Percentiles rank a stretch among this genome's conserved stretches.
Evolutionary conservation across 345 rosid genomes (phyloP).

Genomic region (Microthlaspi erraticum): DNA sequence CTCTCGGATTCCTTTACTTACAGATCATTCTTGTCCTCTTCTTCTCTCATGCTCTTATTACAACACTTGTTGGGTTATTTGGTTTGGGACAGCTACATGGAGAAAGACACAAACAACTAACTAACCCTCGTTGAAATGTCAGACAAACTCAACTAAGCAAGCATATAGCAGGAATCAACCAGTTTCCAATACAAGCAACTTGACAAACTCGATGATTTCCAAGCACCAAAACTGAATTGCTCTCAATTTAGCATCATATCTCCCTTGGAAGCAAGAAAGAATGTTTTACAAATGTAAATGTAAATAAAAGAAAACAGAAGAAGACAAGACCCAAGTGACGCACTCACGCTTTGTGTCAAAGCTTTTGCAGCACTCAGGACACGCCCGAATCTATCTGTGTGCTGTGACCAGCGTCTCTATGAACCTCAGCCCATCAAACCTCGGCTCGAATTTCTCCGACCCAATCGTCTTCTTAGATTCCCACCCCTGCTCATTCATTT

Average conservation of each 20-base stretch:
- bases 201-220: not conserved
- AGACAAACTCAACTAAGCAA: not conserved
- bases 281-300: slow-evolving; percentile 17
- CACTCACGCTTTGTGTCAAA: slow-evolving; percentile 41
- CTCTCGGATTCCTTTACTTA: slow-evolving; percentile 33
- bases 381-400: slow-evolving; percentile 58
- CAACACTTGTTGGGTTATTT: slow-evolving; percentile 22
- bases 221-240: not conserved
- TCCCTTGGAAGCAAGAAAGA: slow-evolving; percentile 8
- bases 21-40: slow-evolving; percentile 43
- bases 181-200: not conserved
- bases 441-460: slow-evolving; percentile 68
- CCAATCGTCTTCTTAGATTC: slow-evolving; percentile 35
- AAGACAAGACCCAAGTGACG: slow-evolving; percentile 33
- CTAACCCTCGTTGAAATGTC: not conserved
- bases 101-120: slow-evolving; percentile 10
- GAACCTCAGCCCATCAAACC: slow-evolving; percentile 82
- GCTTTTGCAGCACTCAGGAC: slow-evolving; percentile 33
- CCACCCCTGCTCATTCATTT: slow-evolving; percentile 42
- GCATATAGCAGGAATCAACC: not conserved
- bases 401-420: slow-evolving; percentile 89
- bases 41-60: slow-evolving; percentile 29
- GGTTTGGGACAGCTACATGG: slow-evolving; percentile 34
- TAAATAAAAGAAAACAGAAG: not conserved
- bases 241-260: not conserved